phyloP scores from a whole-genome alignment of 2,329 filamentous ascomycete genomes.

The Alternaria longipes region DNA sequence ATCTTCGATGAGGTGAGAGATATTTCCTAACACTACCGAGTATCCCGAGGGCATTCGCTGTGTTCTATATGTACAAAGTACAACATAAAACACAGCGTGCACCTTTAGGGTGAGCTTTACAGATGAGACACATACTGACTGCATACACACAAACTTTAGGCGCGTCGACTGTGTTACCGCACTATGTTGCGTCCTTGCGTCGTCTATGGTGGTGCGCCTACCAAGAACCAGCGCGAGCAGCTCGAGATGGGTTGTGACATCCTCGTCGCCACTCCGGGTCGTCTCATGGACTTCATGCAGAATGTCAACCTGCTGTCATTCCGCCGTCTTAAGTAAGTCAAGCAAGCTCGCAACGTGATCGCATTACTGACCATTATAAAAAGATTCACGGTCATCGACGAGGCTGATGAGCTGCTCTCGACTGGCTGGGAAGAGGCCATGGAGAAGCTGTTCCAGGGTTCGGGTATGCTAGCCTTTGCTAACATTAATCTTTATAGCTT shows the following conservation, averaged over 20 bases:
- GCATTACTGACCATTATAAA: neutral
- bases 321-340: slow-evolving; percentile 74
- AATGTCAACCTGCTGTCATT: slow-evolving; percentile 74
- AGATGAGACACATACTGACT: neutral
- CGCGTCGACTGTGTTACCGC: slow-evolving; percentile 75
- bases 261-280: slow-evolving; percentile 86
- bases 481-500: neutral
- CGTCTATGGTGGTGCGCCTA: slow-evolving; percentile 82
- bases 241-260: slow-evolving; percentile 87
- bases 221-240: slow-evolving; percentile 74
- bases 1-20: slow-evolving; percentile 92
- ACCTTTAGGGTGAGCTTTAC: neutral
- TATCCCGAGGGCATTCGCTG: neutral
- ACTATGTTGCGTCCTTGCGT: slow-evolving; percentile 94
- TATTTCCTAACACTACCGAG: slow-evolving; percentile 58
- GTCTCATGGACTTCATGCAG: slow-evolving; percentile 83
- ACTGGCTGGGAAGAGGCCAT: slow-evolving; percentile 81
- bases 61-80: neutral
- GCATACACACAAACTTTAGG: neutral
- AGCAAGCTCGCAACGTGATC: neutral
- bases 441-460: slow-evolving; percentile 77
- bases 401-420: slow-evolving; percentile 91
- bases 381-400: slow-evolving; percentile 68
- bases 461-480: slow-evolving; percentile 66
- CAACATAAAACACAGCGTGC: neutral